Conservation (phyloP, 768 basidiomycete species). For the Gloeostereum incarnatum region DNA sequence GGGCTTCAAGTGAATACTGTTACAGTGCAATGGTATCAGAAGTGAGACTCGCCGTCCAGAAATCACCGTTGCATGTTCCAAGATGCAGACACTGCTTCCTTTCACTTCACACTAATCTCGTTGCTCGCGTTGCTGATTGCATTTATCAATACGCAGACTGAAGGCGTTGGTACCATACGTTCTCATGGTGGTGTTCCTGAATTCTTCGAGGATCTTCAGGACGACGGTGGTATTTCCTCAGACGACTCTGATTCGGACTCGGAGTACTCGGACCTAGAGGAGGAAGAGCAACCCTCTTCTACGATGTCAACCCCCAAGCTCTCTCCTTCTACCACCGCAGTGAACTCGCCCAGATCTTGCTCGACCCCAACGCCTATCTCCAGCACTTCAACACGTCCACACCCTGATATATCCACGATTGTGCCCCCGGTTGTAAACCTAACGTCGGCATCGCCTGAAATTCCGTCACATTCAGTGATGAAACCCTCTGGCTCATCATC, state of each 20-base stretch:
- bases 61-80: too few species aligned
- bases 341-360: conserved; percentile 16
- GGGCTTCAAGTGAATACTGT: too few species aligned
- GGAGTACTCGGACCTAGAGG: too few species aligned
- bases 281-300: conserved; percentile 5
- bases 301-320: conserved; percentile 3
- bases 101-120: too few species aligned
- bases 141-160: conserved; percentile 42
- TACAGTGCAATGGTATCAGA: too few species aligned
- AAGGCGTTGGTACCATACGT: conserved; percentile 78
- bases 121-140: background rate
- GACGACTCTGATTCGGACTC: conserved; percentile 23
- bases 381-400: conserved; percentile 13
- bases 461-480: background rate
- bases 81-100: too few species aligned
- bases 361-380: conserved; percentile 14
- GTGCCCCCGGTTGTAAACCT: background rate
- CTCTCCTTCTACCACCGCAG: background rate
- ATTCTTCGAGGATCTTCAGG: conserved; percentile 47
- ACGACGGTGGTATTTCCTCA: conserved; percentile 68
- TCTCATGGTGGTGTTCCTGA: conserved; percentile 26
- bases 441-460: conserved; percentile 3
- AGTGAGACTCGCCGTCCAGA: too few species aligned
- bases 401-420: conserved; percentile 11
- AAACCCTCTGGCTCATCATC: too few species aligned